phyloP scores from a whole-genome alignment of 371 early-diverging fungal genomes.

The Homolaphlyctis polyrhiza region DNA sequence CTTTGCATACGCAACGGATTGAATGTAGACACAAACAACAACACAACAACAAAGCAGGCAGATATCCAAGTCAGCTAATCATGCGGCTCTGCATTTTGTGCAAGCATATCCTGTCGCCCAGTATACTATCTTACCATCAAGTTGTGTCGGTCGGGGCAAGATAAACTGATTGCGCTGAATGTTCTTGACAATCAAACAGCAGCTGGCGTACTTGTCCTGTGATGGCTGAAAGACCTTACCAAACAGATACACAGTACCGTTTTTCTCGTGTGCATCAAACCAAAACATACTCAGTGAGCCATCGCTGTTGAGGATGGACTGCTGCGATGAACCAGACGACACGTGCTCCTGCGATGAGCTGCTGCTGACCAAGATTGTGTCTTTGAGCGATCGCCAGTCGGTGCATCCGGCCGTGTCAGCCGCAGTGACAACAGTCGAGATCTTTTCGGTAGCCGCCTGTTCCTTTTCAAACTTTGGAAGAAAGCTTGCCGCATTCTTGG shows the following conservation, averaged over 20 bases:
- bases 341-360: background rate
- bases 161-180: constrained; percentile 84
- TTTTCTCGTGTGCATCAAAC: constrained; percentile 88
- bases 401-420: constrained; percentile 5
- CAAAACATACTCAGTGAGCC: constrained; percentile 74
- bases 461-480: constrained; percentile 23
- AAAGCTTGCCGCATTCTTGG: constrained; percentile 8
- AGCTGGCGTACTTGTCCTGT: constrained; percentile 60
- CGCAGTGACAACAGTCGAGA: constrained; percentile 10
- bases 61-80: background rate
- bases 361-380: constrained; percentile 10
- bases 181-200: constrained; percentile 75
- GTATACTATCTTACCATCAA: constrained; percentile 41
- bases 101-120: background rate
- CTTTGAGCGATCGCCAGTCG: constrained; percentile 21
- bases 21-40: background rate
- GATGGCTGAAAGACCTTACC: constrained; percentile 57
- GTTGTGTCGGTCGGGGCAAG: constrained; percentile 63
- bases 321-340: background rate
- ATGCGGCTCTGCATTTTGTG: background rate
- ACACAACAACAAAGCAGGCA: background rate
- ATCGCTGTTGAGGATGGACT: constrained; percentile 51
- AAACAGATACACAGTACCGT: constrained; percentile 81
- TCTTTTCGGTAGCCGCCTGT: constrained; percentile 5
- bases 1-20: no score